Evolutionary conservation across 2,329 filamentous ascomycete species (phyloP), one percentile per base, ranked within the genome.

Genomic region (Aureobasidium sp.): DNA sequence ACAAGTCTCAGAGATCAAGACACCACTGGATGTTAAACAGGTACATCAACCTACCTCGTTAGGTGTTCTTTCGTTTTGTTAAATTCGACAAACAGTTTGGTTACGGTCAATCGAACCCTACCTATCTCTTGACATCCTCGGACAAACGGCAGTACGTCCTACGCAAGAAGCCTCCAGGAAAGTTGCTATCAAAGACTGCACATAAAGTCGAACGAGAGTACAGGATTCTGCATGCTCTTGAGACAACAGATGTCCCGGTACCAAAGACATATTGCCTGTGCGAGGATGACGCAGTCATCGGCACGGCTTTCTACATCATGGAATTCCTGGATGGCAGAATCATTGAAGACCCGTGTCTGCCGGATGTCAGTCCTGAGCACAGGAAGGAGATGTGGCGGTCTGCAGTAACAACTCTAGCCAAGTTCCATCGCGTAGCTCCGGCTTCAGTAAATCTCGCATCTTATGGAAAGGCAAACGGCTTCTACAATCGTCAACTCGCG

Each of bases 121-220:
- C 94, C 2, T 99, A 97, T 77, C 90, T 93, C 69, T 81, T 97
- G 69, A 95, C 86, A 17, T 85, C 85, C 57, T 79, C 84, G 65
- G 80, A 85, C 70, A 84, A 85, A 55, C 74, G 78, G 66, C 85
- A 86, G 70, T 96, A 87, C 76, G 94, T 99, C 35, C 83, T 97
- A 78, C 90, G 94, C 73, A 97, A 99, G 82, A 97, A 97, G 77
- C 94, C 94, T 0, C 93, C 94, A n/a, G 94, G 94, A 65, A 85
- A 87, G 76, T 86, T 99, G 40, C 81, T 97, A 53, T 96, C 90
- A 68, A 90, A 91, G 77, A 93, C 93, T 2, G 94, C 94, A 10
- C 94, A 99, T 78, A 89, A 93, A 73, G 93, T 99, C 69, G 94
- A 99, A 77, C 88, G 94, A 68, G 94, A 99, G 75, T 94, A 94